Base-by-base conservation (phyloP, 257 asterid species). In the Solanum pennellii region DNA sequence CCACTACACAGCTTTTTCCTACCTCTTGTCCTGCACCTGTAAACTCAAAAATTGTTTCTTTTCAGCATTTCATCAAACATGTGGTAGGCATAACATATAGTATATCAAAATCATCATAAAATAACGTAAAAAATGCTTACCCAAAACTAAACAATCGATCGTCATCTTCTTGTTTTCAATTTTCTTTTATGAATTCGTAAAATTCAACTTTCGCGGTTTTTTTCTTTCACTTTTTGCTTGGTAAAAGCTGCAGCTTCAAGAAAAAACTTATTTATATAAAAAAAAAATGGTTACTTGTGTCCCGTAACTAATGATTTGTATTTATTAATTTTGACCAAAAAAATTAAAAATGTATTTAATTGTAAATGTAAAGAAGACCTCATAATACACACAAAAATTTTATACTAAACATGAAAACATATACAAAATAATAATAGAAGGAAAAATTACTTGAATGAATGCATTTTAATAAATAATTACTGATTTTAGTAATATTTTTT, bases 1-100 rank as follows among this genome's bases (percentile, higher is more conserved):
- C 98, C 88, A 95, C 94, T 49, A 89, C 98, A 72, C 99, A 97
- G 91, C 99, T 97, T 94, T 97, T 97, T 73, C 99, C 99, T 68
- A 97, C 98, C 60, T 95, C 99, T 90, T 97, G 99, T 44, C 99
- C 99, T 9, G 99, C 99, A 33, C 99, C 99, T 96, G 87, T 73
- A 27, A 52, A 23, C 20, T 60, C 52, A 23, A 35, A 35, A 60
- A 12, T 76, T 52, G 21, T 62, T 45, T 80, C 21, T 2, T 31
- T 35, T 79, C 18, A 31, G 33, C 86, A 59, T 56, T 87, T 33
- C 73, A 71, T 42, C 86, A 80, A 65, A 80, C 86, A 82, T 20
- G 33, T 35, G 20, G 45, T 23, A 37, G 66, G 27, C 69, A 62
- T 52, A 52, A 52, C 62, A n/a, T n/a, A 62, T 62, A 62, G 16